phyloP scores from a whole-genome alignment of 345 rosid genomes.

The Eucalyptus albens region DNA sequence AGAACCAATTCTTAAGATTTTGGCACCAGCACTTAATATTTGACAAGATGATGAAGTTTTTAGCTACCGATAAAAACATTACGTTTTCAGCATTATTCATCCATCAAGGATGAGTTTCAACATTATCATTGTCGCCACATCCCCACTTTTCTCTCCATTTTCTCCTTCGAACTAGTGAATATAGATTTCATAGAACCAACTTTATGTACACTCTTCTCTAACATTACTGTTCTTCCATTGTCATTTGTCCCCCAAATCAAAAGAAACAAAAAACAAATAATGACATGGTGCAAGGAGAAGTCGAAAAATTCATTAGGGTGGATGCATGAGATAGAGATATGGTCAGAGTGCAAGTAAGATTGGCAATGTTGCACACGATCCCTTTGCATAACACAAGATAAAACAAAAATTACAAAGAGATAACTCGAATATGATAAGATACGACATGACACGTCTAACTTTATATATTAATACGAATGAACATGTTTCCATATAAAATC shows the following conservation, averaged over 20 bases:
- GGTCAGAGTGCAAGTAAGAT: neutral
- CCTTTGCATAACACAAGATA: neutral
- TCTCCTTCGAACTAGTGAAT: neutral
- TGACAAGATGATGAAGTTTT: neutral
- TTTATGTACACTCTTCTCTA: accelerated
- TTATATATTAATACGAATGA: neutral
- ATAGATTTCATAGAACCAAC: neutral
- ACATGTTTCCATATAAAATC: accelerated
- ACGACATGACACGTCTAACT: neutral
- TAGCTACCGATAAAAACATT: neutral
- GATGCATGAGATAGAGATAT: neutral
- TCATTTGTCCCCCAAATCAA: neutral
- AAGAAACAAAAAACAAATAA: neutral
- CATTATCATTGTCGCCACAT: neutral
- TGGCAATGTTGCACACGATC: neutral
- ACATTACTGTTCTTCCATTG: neutral
- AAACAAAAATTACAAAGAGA: accelerated
- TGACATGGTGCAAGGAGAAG: neutral
- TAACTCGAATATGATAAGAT: accelerated
- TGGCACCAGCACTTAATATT: neutral
- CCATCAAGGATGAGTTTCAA: neutral
- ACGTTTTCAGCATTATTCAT: neutral
- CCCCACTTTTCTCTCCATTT: neutral
- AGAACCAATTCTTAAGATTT: too few species aligned
- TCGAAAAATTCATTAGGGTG: neutral